Evolutionary conservation across 352 stramenopile species (phyloP).

Genomic region (Blastocystis sp.): DNA sequence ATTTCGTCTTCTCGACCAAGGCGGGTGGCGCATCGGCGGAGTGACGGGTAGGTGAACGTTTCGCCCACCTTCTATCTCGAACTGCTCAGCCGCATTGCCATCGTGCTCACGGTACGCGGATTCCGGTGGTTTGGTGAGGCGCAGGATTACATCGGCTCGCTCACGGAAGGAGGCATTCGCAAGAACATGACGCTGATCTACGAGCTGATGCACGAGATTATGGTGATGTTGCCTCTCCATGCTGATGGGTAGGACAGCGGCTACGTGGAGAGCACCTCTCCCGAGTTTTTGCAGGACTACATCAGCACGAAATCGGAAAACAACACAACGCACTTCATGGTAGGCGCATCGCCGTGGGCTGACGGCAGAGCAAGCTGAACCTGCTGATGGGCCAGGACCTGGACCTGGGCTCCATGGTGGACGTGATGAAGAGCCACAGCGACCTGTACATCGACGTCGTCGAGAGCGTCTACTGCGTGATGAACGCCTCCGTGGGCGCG

Average conservation of each 20-base stretch:
- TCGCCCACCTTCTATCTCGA: conserved; percentile 58
- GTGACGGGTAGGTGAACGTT: conserved; percentile 35
- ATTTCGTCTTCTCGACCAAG: conserved; percentile 68
- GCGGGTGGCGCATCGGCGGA: not conserved
- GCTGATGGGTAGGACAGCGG: conserved; percentile 32
- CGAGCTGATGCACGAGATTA: conserved; percentile 65
- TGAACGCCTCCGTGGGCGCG: not conserved
- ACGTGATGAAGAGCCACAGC: not conserved
- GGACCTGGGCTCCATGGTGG: conserved; percentile 30
- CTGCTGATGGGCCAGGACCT: conserved; percentile 34
- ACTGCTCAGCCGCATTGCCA: conserved; percentile 26
- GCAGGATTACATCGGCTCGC: conserved; percentile 60
- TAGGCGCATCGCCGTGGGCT: not conserved
- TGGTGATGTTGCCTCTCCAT: not conserved
- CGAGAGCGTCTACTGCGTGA: conserved; percentile 28
- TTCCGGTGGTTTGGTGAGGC: not conserved
- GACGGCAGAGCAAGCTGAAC: conserved; percentile 3
- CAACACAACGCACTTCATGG: conserved; percentile 37
- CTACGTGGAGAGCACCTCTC: conserved; percentile 40
- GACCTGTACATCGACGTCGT: conserved; percentile 63
- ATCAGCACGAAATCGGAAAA: conserved; percentile 13
- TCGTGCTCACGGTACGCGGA: conserved; percentile 27
- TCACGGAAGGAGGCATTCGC: conserved; percentile 59
- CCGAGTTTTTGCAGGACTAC: conserved; percentile 48
- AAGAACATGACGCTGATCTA: conserved; percentile 64